phyloP scores from a whole-genome alignment of 1,284 basidiomycete genomes.

The Phenoliferia sp. region DNA sequence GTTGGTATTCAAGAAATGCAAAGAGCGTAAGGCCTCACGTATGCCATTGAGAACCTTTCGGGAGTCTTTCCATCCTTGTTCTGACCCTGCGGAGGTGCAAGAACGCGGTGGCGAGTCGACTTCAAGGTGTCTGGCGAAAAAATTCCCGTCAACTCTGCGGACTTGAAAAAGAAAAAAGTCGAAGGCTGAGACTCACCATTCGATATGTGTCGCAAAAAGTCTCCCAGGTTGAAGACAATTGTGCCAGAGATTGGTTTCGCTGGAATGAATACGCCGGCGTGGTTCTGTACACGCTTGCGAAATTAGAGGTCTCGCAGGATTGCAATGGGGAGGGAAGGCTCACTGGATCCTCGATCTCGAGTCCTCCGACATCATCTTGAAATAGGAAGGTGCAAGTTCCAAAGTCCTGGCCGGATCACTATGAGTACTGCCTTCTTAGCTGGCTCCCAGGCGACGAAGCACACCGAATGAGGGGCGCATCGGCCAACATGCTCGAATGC shows the following conservation, averaged over 20 bases:
- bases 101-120: not conserved
- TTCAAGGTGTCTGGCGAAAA: not conserved
- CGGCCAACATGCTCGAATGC: not conserved
- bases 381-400: constrained; percentile 60
- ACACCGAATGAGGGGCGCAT: not conserved
- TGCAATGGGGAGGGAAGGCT: not conserved
- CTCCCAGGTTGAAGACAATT: constrained; percentile 74
- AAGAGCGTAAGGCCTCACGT: not conserved
- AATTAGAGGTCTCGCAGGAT: not conserved
- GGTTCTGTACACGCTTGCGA: constrained; percentile 51
- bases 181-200: not conserved
- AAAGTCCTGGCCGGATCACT: not conserved
- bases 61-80: not conserved
- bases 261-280: constrained; percentile 23
- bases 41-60: not conserved
- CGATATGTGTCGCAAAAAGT: constrained; percentile 54
- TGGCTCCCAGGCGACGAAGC: not conserved
- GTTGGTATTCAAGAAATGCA: not conserved
- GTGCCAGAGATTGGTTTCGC: constrained; percentile 57
- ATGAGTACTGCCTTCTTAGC: not conserved
- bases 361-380: constrained; percentile 76
- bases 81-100: not conserved
- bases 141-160: not conserved
- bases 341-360: constrained; percentile 54
- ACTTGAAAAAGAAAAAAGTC: not conserved